A percentile compares a stretch with the other conserved stretches of the same genome.
Conservation (phyloP, 2,329 filamentous ascomycete genomes). For the Colletotrichum shisoi region DNA sequence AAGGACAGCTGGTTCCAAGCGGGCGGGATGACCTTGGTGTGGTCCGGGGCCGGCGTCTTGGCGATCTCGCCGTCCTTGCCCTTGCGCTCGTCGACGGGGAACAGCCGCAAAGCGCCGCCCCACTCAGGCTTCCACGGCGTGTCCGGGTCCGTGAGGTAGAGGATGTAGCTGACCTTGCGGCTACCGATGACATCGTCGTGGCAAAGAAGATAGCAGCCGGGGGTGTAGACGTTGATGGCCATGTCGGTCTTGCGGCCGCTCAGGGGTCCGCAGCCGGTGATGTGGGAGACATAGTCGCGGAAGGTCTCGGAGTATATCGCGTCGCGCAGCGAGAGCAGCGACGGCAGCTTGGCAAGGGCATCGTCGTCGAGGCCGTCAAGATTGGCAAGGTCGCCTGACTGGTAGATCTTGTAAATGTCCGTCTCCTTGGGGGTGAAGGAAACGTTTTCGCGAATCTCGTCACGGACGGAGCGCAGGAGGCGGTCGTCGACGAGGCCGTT, state of each 20-base stretch:
- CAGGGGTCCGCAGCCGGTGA: slow-evolving; percentile 85
- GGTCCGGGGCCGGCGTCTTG: slow-evolving; percentile 80
- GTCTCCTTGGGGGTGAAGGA: slow-evolving; percentile 98
- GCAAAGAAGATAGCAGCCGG: slow-evolving; percentile 92
- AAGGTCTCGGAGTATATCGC: slow-evolving; percentile 91
- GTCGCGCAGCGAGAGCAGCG: slow-evolving; percentile 89
- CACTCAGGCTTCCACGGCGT: slow-evolving; percentile 87
- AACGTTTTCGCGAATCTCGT: slow-evolving; percentile 88
- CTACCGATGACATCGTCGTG: slow-evolving; percentile 99
- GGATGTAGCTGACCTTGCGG: slow-evolving; percentile 92
- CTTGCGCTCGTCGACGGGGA: slow-evolving; percentile 71
- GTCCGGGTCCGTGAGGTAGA: slow-evolving; percentile 94
- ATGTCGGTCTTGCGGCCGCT: slow-evolving; percentile 97
- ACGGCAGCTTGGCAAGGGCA: slow-evolving; percentile 84
- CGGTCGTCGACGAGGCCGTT: slow-evolving; percentile 77
- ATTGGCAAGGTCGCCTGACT: slow-evolving; percentile 96
- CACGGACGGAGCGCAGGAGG: slow-evolving; percentile 84
- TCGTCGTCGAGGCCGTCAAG: slow-evolving; percentile 90
- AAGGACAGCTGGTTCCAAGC: slow-evolving; percentile 98
- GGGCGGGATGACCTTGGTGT: slow-evolving; percentile 83
- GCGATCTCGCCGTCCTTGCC: slow-evolving; percentile 76
- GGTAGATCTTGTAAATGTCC: slow-evolving; percentile 99
- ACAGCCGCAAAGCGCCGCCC: slow-evolving; percentile 91
- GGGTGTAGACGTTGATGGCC: slow-evolving; percentile 98
- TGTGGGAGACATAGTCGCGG: slow-evolving; percentile 83